Conservation (phyloP, 2,329 filamentous ascomycete genomes). For the Diaporthe vexans region DNA sequence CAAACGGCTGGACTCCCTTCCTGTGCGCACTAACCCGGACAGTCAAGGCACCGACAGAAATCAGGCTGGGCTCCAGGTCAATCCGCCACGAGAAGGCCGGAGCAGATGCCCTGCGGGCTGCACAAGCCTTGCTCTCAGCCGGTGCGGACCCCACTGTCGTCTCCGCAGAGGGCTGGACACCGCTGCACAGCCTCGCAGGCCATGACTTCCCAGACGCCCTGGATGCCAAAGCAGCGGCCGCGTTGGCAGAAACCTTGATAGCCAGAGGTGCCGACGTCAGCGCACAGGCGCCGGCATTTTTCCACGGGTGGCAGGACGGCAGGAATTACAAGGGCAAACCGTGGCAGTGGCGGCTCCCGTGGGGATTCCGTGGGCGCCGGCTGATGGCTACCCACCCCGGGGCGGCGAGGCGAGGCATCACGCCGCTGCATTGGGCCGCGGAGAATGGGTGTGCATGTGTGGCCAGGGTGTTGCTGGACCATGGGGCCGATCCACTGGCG, state of each 20-base stretch:
- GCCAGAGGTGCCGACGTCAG: neutral
- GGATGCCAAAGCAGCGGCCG: neutral
- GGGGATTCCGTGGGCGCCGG: neutral
- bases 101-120: neutral
- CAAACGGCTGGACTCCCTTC: neutral
- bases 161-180: neutral
- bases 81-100: neutral
- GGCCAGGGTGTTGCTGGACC: neutral
- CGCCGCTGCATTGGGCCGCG: neutral
- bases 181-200: conserved; percentile 3
- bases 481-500: neutral
- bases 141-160: neutral
- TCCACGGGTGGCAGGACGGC: neutral
- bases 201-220: neutral
- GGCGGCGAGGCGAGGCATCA: neutral
- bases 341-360: conserved; percentile 3
- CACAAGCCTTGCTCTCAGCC: neutral
- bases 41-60: neutral
- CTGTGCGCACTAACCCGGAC: neutral
- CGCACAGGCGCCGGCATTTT: neutral
- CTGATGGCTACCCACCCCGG: neutral
- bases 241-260: neutral
- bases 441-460: neutral
- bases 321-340: neutral
- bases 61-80: neutral